Percentiles rank a stretch among this genome's conserved stretches.
Evolutionary conservation across 805 yeast genomes (phyloP).

Genomic region (Candida sonorensis): DNA sequence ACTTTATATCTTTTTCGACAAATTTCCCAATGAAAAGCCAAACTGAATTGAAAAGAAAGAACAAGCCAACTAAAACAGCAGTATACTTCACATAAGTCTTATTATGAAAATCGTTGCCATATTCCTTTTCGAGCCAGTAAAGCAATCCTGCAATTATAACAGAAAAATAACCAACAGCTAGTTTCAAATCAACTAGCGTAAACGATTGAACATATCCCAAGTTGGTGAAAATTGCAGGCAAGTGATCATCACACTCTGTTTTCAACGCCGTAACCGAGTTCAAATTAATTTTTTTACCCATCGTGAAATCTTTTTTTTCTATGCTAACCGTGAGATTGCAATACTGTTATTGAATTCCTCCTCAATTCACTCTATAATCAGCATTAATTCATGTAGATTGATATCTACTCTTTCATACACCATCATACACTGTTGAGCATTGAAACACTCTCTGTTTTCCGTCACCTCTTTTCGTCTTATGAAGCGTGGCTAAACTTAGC

Average conservation of each 20-base stretch:
- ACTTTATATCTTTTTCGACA: conserved; percentile 39
- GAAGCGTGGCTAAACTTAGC: no score
- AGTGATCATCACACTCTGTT: conserved; percentile 42
- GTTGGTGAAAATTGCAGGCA: conserved; percentile 33
- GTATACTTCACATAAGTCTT: conserved; percentile 29
- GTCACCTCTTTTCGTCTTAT: no score
- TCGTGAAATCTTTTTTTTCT: not conserved
- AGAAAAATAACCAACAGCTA: conserved; percentile 42
- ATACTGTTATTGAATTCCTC: no score
- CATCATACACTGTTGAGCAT: no score
- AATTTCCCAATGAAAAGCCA: conserved; percentile 29
- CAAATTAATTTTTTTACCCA: conserved; percentile 24
- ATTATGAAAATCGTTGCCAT: conserved; percentile 34
- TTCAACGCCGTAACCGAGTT: conserved; percentile 43
- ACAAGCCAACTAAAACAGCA: conserved; percentile 29
- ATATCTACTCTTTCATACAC: no score
- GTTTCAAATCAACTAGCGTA: conserved; percentile 35
- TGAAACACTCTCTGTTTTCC: no score
- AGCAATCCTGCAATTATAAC: conserved; percentile 40
- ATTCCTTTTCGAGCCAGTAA: conserved; percentile 43
- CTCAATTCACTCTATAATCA: no score
- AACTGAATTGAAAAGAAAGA: conserved; percentile 30
- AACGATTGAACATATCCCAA: conserved; percentile 45
- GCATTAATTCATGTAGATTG: no score
- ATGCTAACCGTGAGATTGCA: no score